These are phyloP conservation scores for Infundibulicybe gibba DNA, from an alignment of 768 basidiomycete species.

Conservation along the genomic window DNA sequence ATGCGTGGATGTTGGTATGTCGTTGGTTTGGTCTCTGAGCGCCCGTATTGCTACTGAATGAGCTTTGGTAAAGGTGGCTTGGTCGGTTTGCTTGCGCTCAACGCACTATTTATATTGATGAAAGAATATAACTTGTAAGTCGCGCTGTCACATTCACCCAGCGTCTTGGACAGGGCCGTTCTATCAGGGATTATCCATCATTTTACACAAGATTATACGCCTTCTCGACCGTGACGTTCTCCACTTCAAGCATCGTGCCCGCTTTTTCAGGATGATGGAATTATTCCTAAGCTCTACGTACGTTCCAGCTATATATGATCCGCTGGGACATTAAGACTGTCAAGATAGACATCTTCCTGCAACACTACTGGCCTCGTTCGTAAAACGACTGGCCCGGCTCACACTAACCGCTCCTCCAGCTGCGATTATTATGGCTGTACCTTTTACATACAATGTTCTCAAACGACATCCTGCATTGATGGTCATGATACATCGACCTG, in stretches of 20 bases:
- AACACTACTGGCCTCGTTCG: conserved; percentile 89
- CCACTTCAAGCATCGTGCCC: conserved; percentile 88
- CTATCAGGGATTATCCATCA: conserved; percentile 83
- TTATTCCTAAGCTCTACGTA: conserved; percentile 91
- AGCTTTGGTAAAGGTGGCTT: conserved; percentile 56
- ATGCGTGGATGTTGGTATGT: conserved; percentile 73
- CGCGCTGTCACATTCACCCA: conserved; percentile 2
- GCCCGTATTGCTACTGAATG: not conserved
- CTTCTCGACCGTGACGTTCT: conserved; percentile 86
- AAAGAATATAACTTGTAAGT: conserved; percentile 90
- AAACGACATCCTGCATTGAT: conserved; percentile 90
- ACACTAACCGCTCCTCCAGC: conserved; percentile 86
- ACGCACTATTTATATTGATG: conserved; percentile 88
- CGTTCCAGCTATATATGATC: conserved; percentile 20
- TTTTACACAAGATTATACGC: conserved; percentile 93
- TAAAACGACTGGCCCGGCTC: conserved; percentile 86
- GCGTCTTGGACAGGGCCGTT: not conserved
- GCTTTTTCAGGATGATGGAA: conserved; percentile 92
- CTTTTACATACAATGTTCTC: conserved; percentile 92
- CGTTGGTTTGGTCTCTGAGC: not conserved
- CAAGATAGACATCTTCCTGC: conserved; percentile 72
- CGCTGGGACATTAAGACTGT: not conserved
- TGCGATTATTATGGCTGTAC: conserved; percentile 86
- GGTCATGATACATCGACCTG: conserved; percentile 82
- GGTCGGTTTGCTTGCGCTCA: conserved; percentile 84